Conservation (phyloP, 768 basidiomycete genomes). For the Trichaptum fuscoviolaceum region DNA sequence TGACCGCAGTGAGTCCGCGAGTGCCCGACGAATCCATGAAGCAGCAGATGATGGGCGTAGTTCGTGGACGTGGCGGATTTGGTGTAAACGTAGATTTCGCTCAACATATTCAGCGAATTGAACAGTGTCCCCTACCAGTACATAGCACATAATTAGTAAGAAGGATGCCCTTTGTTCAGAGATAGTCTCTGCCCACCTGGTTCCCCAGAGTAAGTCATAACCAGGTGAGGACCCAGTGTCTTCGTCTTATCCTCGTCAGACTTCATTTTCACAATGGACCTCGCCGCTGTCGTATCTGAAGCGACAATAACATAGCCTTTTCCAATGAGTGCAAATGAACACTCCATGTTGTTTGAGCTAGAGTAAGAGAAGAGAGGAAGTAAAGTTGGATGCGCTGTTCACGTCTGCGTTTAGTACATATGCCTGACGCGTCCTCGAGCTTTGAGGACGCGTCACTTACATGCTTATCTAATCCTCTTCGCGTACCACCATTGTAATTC, state of each 20-base stretch:
- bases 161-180: too few relatives aligned
- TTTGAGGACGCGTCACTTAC: neutral
- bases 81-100: constrained; percentile 92
- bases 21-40: constrained; percentile 87
- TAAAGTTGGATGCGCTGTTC: neutral
- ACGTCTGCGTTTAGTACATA: neutral
- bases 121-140: constrained; percentile 76
- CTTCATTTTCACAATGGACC: constrained; percentile 98
- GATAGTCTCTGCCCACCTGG: too few relatives aligned
- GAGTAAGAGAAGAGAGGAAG: neutral
- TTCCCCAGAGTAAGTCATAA: constrained; percentile 95
- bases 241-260: constrained; percentile 96
- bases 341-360: constrained; percentile 57
- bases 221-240: constrained; percentile 78
- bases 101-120: constrained; percentile 97
- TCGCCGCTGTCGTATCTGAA: constrained; percentile 81
- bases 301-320: constrained; percentile 93
- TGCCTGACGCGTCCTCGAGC: neutral
- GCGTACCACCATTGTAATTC: neutral
- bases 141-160: too few relatives aligned
- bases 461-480: neutral
- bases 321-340: constrained; percentile 84
- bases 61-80: constrained; percentile 88
- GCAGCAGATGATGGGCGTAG: constrained; percentile 89
- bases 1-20: constrained; percentile 87